These are phyloP conservation scores for Cylindrodendrum hubeiense DNA, from an alignment of 2,329 filamentous ascomycete genomes.

Conservation along the genomic window DNA sequence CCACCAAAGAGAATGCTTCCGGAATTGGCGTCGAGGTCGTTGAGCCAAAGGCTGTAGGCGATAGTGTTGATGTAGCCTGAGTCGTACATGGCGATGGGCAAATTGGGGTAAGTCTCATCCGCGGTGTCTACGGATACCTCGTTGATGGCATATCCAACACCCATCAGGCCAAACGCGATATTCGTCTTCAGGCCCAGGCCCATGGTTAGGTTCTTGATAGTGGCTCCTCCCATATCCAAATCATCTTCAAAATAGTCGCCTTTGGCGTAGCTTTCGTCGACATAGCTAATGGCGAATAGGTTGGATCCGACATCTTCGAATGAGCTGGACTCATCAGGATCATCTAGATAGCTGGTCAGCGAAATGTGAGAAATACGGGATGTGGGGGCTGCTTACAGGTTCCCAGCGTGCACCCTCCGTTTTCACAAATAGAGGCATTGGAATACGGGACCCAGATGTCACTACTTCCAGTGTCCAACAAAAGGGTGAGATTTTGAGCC, in stretches of 20 bases:
- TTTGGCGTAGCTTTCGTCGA: conserved; percentile 67
- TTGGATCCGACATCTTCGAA: conserved; percentile 57
- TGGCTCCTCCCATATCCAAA: conserved; percentile 66
- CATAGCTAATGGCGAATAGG: conserved; percentile 71
- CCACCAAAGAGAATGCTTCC: conserved; percentile 84
- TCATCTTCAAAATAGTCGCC: conserved; percentile 72
- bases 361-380: neutral
- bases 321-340: conserved; percentile 58
- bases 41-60: conserved; percentile 79
- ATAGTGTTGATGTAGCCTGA: conserved; percentile 73
- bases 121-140: conserved; percentile 56
- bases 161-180: conserved; percentile 69
- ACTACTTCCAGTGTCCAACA: conserved; percentile 75
- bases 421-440: conserved; percentile 54
- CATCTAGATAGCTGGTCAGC: conserved; percentile 55
- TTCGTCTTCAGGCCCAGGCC: conserved; percentile 67
- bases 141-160: conserved; percentile 70
- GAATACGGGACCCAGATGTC: conserved; percentile 71
- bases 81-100: conserved; percentile 74
- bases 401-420: conserved; percentile 56
- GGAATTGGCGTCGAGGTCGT: conserved; percentile 69
- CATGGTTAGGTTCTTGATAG: conserved; percentile 68
- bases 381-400: conserved; percentile 55
- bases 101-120: conserved; percentile 62
- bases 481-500: conserved; percentile 66